These are phyloP conservation scores for Stephania cephalantha DNA, from an alignment of 164 flowering plant genomes.

Conservation along the genomic window DNA sequence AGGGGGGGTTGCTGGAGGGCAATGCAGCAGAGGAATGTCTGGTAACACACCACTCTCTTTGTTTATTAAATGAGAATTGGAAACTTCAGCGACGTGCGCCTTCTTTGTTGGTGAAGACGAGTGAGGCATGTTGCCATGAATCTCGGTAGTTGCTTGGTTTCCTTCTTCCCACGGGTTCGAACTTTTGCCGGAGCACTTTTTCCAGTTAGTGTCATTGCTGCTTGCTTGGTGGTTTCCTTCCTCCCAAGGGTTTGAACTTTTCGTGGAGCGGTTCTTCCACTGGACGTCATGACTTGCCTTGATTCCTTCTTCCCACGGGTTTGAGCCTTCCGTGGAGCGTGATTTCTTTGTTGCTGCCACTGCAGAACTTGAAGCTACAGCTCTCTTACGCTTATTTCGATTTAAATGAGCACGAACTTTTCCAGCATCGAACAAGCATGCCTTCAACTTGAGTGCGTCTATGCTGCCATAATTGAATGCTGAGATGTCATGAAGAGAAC, in stretches of 20 bases:
- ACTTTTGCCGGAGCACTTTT: neutral
- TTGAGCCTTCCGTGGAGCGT: neutral
- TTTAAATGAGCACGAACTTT: neutral
- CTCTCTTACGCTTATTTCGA: constrained; percentile 14
- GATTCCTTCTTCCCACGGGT: too few species aligned
- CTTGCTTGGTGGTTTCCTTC: too few species aligned
- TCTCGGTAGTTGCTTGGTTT: neutral
- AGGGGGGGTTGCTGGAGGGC: neutral
- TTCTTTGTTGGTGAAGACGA: constrained; percentile 12
- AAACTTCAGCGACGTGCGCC: constrained; percentile 1
- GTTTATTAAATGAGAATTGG: too few species aligned
- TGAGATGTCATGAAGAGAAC: constrained; percentile 25
- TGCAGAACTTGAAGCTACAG: neutral
- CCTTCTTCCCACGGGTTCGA: constrained; percentile 5
- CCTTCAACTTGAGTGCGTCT: constrained; percentile 22
- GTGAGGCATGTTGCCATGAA: neutral
- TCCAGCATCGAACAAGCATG: constrained; percentile 30
- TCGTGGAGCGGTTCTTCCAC: too few species aligned
- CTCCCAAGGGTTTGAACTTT: too few species aligned
- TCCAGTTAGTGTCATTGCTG: too few species aligned
- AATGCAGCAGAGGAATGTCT: neutral
- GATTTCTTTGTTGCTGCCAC: constrained; percentile 13
- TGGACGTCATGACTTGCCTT: too few species aligned
- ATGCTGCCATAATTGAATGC: constrained; percentile 31
- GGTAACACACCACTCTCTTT: neutral